Conservation (phyloP, 202 grass and related monocot species). For the Digitaria exilis region DNA sequence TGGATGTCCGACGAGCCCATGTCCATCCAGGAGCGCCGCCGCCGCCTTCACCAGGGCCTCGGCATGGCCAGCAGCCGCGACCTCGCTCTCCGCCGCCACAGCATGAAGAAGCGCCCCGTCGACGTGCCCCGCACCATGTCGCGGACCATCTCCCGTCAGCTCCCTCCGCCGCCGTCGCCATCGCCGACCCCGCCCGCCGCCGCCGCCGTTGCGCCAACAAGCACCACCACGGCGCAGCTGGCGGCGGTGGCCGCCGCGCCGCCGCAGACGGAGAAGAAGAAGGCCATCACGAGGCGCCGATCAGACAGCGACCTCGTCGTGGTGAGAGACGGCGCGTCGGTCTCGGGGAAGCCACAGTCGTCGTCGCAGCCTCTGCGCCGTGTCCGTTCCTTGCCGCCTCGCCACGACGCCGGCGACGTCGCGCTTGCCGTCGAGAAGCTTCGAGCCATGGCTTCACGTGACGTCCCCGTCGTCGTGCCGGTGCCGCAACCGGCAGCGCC, state of each 20-base stretch:
- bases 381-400: slow-evolving; percentile 52
- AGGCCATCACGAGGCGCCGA: slow-evolving; percentile 42
- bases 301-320: slow-evolving; percentile 46
- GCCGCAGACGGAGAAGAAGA: neutral
- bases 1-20: slow-evolving; percentile 87
- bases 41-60: slow-evolving; percentile 73
- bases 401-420: slow-evolving; percentile 17
- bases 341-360: neutral
- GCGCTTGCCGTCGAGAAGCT: neutral
- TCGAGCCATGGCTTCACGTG: slow-evolving; percentile 19
- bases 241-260: neutral
- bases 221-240: neutral
- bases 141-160: slow-evolving; percentile 16
- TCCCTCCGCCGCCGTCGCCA: neutral
- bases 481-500: neutral
- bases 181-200: neutral
- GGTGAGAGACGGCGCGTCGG: slow-evolving; percentile 17
- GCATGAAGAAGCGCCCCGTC: slow-evolving; percentile 55
- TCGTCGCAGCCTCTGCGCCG: slow-evolving; percentile 29
- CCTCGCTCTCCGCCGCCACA: slow-evolving; percentile 52
- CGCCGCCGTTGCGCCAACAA: neutral
- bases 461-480: slow-evolving; percentile 24
- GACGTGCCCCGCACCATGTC: slow-evolving; percentile 31
- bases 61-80: slow-evolving; percentile 68
- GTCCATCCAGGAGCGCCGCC: slow-evolving; percentile 82